Conservation (phyloP, 306 rosid genomes). For the Fragaria iinumae region DNA sequence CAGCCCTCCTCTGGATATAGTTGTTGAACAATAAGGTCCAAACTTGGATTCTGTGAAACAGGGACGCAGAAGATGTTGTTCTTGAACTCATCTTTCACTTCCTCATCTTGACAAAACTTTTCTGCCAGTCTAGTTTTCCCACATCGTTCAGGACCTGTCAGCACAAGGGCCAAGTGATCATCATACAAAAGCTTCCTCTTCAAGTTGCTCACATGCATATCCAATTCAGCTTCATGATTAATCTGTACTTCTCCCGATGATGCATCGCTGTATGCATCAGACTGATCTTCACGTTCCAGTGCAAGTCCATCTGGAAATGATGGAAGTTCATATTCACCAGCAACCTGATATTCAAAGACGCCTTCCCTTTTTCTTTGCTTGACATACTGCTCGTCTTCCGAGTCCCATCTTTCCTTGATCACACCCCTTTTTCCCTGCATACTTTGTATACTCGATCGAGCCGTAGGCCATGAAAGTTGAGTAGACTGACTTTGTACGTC, state of each 20-base stretch:
- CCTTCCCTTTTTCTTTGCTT: neutral
- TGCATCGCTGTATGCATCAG: neutral
- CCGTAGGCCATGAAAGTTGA: neutral
- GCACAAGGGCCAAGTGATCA: neutral
- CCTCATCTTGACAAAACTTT: neutral
- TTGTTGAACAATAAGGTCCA: neutral
- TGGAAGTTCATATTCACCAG: neutral
- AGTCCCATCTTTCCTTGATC: neutral
- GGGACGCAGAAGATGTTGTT: neutral
- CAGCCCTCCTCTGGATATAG: neutral
- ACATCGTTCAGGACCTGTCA: constrained; percentile 15
- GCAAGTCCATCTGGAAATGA: neutral
- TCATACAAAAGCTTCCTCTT: constrained; percentile 7
- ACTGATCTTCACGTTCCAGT: neutral
- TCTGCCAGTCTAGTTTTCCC: constrained; percentile 20
- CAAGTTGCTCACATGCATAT: neutral
- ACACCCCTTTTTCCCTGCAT: neutral
- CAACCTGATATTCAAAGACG: neutral
- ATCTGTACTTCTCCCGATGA: neutral
- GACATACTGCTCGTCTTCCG: neutral
- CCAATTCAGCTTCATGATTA: neutral
- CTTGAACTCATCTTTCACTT: constrained; percentile 12
- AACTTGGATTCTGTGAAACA: neutral
- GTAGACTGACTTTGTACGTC: neutral
- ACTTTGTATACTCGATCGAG: neutral